These are phyloP conservation scores for Dendrobium nobile DNA, from an alignment of 106 monocot genomes.

Conservation along the genomic window DNA sequence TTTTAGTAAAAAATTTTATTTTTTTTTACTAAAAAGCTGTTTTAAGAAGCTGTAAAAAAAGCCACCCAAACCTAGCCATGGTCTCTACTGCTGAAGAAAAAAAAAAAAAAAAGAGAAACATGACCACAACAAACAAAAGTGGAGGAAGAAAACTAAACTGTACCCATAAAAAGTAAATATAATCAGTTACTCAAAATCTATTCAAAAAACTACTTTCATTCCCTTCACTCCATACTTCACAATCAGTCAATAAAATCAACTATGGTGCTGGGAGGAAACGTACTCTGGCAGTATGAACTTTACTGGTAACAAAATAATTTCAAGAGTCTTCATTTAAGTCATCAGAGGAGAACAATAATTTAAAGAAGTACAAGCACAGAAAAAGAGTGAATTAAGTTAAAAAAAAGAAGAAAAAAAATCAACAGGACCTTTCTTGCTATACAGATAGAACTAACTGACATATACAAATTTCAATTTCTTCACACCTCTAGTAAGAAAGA, in stretches of 20 bases:
- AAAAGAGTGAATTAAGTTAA: background rate
- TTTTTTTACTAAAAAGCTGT: no score
- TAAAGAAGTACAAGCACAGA: background rate
- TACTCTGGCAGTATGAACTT: no score
- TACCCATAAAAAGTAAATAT: no score
- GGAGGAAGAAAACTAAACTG: no score
- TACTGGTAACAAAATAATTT: no score
- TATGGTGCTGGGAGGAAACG: no score
- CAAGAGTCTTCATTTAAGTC: background rate
- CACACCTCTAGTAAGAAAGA: background rate
- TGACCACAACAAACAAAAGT: no score
- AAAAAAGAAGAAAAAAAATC: background rate
- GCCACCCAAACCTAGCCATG: no score
- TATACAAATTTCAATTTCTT: constrained; percentile 3
- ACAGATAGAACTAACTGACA: constrained; percentile 1
- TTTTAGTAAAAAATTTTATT: no score
- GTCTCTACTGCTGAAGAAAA: no score
- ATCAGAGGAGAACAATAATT: background rate
- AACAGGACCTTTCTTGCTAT: constrained; percentile 1
- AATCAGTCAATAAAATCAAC: background rate
- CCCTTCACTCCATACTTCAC: background rate
- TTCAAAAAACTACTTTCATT: background rate
- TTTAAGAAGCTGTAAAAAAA: no score
- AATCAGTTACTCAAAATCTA: background rate
- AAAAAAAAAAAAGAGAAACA: no score